Base-by-base conservation (phyloP, 1,284 basidiomycete genomes). In the Papiliotrema nemorosa region DNA sequence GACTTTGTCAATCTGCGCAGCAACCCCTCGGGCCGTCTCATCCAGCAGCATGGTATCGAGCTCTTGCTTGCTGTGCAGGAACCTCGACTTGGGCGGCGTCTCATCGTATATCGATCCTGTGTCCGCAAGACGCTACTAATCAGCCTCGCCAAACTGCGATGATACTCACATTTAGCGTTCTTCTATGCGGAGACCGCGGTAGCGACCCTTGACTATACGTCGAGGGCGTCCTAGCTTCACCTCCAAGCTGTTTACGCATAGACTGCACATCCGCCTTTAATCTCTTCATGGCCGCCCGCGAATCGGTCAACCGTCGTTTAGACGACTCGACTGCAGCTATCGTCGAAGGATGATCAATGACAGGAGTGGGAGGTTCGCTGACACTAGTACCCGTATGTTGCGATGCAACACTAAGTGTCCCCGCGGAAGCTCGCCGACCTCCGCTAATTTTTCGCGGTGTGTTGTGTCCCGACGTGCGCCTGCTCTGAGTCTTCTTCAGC, bases 121-220 rank as follows among this genome's bases (percentile, higher is more conserved):
- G 41, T 67, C 62, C 21, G 52, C 55, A 33, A 66, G 45, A 18
- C 66, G 64, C 64, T 66, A 37, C 16, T 20, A 45, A 54, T 39
- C 27, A 39, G 21, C 37, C 13, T 37, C 43, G 38, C 38, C 44
- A 29, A 7, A 20, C 66, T 9, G 24, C 10, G 13, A 39, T 26
- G n/a, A 13, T 42, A 69, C 75, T 55, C 36, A 75, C 74, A 24
- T 70, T 65, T 29, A 77, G 73, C 44, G 76, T 68, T 2, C 73
- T 58, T 50, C 64, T 65, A 20, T 72, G 69, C 1, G 76, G 76
- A 3, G 75, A 77, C 7, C 76, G 60, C 3, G 75, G 70, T 22
- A 78, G 36, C 5, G 62, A 62, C 2, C 52, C 37, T 27, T 56
- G 53, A 3, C 53, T 38, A 20, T 66, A 41, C 14, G 26, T 42